Evolutionary conservation across 805 yeast genomes (phyloP).

Genomic region (Peterozyma toletana): DNA sequence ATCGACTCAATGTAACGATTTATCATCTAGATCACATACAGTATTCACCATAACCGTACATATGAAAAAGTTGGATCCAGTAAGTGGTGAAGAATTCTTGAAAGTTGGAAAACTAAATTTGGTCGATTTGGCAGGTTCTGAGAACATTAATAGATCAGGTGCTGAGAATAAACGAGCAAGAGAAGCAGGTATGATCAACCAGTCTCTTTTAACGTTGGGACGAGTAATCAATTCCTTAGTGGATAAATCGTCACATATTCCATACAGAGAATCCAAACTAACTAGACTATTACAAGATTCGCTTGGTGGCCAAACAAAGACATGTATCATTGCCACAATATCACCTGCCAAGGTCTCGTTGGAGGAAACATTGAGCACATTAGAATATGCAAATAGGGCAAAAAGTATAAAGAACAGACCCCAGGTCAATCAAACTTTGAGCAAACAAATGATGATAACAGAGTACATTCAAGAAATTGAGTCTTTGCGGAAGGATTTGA

Average conservation of each 20-base stretch:
- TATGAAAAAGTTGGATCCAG: constrained; percentile 40
- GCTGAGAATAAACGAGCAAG: constrained; percentile 78
- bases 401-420: constrained; percentile 71
- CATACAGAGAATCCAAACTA: constrained; percentile 79
- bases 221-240: constrained; percentile 71
- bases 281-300: constrained; percentile 77
- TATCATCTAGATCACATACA: constrained; percentile 75
- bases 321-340: constrained; percentile 80
- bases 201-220: constrained; percentile 75
- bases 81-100: constrained; percentile 42
- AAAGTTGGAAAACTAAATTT: constrained; percentile 64
- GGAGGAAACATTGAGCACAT: constrained; percentile 81
- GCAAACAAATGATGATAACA: constrained; percentile 48
- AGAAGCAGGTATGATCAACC: constrained; percentile 88
- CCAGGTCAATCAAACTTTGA: constrained; percentile 54
- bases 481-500: constrained; percentile 50
- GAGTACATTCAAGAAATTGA: constrained; percentile 50
- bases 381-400: constrained; percentile 85
- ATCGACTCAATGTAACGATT: constrained; percentile 69
- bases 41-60: constrained; percentile 64
- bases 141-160: constrained; percentile 78
- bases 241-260: constrained; percentile 60
- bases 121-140: constrained; percentile 91
- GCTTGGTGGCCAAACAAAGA: constrained; percentile 82
- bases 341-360: constrained; percentile 73